Evolutionary conservation across 2,329 filamentous ascomycete genomes (phyloP).

Genomic region (Orbilia oligospora): DNA sequence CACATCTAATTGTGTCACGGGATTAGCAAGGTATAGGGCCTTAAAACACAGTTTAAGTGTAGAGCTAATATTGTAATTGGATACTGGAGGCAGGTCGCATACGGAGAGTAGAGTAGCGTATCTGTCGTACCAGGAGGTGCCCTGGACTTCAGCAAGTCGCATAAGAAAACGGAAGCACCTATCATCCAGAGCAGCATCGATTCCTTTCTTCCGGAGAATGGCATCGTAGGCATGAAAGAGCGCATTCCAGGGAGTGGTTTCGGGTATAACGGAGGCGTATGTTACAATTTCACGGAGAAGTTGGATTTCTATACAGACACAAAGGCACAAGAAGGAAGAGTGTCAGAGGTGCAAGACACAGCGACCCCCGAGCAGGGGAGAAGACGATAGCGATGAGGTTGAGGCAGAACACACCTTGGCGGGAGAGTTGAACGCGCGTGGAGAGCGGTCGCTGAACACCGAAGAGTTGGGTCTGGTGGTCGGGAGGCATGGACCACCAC

Average conservation of each 20-base stretch:
- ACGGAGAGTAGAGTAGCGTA: conserved; percentile 57
- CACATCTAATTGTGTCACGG: conserved; percentile 39
- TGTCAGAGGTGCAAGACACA: conserved; percentile 12
- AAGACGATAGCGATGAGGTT: neutral
- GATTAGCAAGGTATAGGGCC: neutral
- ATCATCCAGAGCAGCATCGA: conserved; percentile 58
- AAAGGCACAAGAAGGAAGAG: neutral
- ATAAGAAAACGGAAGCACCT: conserved; percentile 60
- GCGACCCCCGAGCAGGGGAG: neutral
- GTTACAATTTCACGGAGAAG: conserved; percentile 60
- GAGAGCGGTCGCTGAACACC: conserved; percentile 56
- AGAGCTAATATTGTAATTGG: neutral
- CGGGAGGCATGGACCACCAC: conserved; percentile 53
- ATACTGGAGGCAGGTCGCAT: conserved; percentile 4
- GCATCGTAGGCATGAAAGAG: conserved; percentile 60
- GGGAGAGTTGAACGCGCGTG: conserved; percentile 54
- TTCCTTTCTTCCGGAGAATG: conserved; percentile 57
- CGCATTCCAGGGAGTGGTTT: conserved; percentile 60
- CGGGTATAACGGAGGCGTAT: conserved; percentile 59
- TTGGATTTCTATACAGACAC: conserved; percentile 40
- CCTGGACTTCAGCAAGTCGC: conserved; percentile 60
- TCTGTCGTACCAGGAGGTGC: conserved; percentile 58
- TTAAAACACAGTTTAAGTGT: neutral
- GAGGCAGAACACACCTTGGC: conserved; percentile 32
- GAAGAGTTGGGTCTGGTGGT: conserved; percentile 56